A percentile compares a stretch with the other conserved stretches of the same genome.
These are phyloP conservation scores for Trichoderma guizhouense DNA, from an alignment of 2,329 filamentous ascomycete species.

Conservation along the genomic window DNA sequence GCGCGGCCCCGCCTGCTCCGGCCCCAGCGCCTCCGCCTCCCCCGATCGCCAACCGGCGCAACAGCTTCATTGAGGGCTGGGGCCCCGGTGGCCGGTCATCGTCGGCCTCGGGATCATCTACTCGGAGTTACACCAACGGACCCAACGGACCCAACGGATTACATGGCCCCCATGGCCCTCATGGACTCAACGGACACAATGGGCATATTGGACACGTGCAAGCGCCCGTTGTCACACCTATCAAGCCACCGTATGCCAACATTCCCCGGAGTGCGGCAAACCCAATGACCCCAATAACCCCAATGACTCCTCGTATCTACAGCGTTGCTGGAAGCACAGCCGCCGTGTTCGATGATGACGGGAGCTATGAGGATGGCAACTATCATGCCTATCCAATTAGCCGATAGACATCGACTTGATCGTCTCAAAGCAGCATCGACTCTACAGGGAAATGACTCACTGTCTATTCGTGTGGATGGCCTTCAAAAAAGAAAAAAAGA, in stretches of 20 bases:
- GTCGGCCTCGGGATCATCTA: constrained; percentile 25
- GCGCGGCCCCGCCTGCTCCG: constrained; percentile 19
- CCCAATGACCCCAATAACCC: constrained; percentile 11
- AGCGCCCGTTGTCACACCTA: constrained; percentile 24
- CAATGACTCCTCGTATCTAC: constrained; percentile 25
- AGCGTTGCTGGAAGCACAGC: constrained; percentile 24
- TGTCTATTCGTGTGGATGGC: not conserved
- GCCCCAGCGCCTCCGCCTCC: constrained; percentile 16
- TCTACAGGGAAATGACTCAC: not conserved
- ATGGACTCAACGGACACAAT: constrained; percentile 26
- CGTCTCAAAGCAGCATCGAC: not conserved
- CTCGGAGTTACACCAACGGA: constrained; percentile 29
- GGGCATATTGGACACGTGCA: constrained; percentile 28
- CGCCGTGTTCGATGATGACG: constrained; percentile 23
- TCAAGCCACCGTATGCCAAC: constrained; percentile 26
- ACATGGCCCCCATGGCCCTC: constrained; percentile 17
- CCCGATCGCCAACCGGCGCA: constrained; percentile 26
- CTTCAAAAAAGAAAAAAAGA: not conserved
- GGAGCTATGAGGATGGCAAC: constrained; percentile 34
- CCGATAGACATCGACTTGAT: constrained; percentile 23
- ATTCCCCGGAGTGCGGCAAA: constrained; percentile 29
- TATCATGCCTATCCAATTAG: constrained; percentile 36
- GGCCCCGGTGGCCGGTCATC: constrained; percentile 33
- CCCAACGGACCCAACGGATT: constrained; percentile 12
- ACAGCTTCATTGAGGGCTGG: constrained; percentile 36